These are phyloP conservation scores for Sarcomyxa edulis DNA, from an alignment of 768 basidiomycete species.

Conservation along the genomic window DNA sequence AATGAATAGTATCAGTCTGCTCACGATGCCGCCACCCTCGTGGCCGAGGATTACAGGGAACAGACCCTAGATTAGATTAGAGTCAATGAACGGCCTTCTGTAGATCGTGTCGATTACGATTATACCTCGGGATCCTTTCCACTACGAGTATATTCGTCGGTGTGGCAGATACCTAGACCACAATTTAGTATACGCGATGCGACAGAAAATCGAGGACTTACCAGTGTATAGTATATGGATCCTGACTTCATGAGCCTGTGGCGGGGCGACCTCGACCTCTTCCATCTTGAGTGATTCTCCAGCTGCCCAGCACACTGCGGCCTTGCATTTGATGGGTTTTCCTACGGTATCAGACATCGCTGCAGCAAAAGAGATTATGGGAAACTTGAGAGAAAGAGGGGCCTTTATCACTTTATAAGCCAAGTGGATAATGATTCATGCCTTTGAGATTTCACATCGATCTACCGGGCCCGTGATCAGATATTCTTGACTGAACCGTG, in stretches of 20 bases:
- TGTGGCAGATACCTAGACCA: conserved; percentile 83
- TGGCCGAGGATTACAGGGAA: conserved; percentile 95
- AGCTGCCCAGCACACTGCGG: conserved; percentile 94
- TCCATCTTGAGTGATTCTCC: conserved; percentile 83
- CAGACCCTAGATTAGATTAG: conserved; percentile 49
- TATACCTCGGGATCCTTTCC: conserved; percentile 91
- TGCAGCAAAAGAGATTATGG: conserved; percentile 1
- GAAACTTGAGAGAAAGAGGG: too few species aligned
- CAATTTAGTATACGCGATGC: background rate
- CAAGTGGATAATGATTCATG: too few species aligned
- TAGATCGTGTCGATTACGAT: conserved; percentile 3
- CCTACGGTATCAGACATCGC: conserved; percentile 74
- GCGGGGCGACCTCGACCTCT: conserved; percentile 91
- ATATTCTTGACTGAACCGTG: too few species aligned
- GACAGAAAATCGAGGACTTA: conserved; percentile 20
- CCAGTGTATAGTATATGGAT: conserved; percentile 92
- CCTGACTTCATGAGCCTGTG: conserved; percentile 85
- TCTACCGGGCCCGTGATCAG: too few species aligned
- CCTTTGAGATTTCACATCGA: too few species aligned
- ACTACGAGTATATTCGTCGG: conserved; percentile 95
- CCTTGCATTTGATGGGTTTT: conserved; percentile 82
- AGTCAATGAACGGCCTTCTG: conserved; percentile 7
- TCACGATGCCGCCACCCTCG: conserved; percentile 87
- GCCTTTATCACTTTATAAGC: too few species aligned
- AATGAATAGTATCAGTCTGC: conserved; percentile 22